Percentiles rank a stretch among this genome's conserved stretches.
phyloP scores from a whole-genome alignment of 768 basidiomycete species.

The Termitomyces sp. region DNA sequence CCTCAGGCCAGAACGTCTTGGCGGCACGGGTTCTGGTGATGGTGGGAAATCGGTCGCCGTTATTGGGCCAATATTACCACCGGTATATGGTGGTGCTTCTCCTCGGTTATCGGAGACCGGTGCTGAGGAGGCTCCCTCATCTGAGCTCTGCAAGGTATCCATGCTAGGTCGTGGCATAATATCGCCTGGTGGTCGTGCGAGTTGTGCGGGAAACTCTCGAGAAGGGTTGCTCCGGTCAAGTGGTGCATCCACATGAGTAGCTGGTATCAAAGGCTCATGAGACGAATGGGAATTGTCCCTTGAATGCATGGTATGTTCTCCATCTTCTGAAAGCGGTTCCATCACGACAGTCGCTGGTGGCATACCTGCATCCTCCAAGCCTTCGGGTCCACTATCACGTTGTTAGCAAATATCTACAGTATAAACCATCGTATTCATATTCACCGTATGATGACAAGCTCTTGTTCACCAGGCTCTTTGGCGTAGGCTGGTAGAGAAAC shows the following conservation, averaged over 20 bases:
- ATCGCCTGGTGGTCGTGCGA: constrained; percentile 15
- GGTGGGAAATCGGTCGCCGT: constrained; percentile 10
- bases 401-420: background rate
- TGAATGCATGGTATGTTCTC: constrained; percentile 26
- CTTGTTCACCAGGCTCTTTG: constrained; percentile 81
- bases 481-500: constrained; percentile 73
- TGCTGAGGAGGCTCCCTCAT: constrained; percentile 24
- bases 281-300: constrained; percentile 24
- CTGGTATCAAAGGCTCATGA: constrained; percentile 33
- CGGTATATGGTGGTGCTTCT: constrained; percentile 65
- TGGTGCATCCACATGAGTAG: constrained; percentile 36
- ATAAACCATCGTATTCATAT: constrained; percentile 11
- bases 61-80: constrained; percentile 20
- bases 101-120: constrained; percentile 33
- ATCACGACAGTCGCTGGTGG: constrained; percentile 33
- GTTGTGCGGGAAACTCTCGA: constrained; percentile 19
- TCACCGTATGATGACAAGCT: constrained; percentile 63
- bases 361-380: constrained; percentile 49
- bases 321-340: constrained; percentile 32
- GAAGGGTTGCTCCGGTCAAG: constrained; percentile 26
- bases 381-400: constrained; percentile 39
- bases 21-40: constrained; percentile 14
- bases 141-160: constrained; percentile 25
- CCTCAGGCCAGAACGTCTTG: constrained; percentile 43
- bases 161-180: constrained; percentile 21